These are phyloP conservation scores for Nemania bipapillata DNA, from an alignment of 2,329 filamentous ascomycete species.

Conservation along the genomic window DNA sequence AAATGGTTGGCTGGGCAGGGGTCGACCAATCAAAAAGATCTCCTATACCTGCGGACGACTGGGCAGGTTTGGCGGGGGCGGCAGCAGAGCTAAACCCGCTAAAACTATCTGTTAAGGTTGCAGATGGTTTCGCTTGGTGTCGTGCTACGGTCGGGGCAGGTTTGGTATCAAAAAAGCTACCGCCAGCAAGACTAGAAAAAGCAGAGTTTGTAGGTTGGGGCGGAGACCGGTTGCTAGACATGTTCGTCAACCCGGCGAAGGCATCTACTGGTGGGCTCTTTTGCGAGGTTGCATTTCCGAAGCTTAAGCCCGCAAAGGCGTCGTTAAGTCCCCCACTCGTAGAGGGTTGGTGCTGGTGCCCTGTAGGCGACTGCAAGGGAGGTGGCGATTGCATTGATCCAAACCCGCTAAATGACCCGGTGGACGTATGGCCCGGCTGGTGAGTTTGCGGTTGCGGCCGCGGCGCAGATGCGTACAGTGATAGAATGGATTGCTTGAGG, in stretches of 20 bases:
- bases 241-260: constrained; percentile 52
- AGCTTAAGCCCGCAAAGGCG: constrained; percentile 78
- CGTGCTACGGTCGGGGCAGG: constrained; percentile 67
- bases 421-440: constrained; percentile 66
- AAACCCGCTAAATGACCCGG: constrained; percentile 76
- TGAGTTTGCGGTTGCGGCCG: constrained; percentile 67
- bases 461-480: constrained; percentile 86
- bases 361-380: constrained; percentile 64
- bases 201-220: constrained; percentile 55
- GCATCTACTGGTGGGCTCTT: constrained; percentile 54
- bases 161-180: constrained; percentile 83
- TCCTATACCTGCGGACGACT: constrained; percentile 69
- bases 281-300: constrained; percentile 61
- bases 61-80: constrained; percentile 56
- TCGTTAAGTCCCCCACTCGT: constrained; percentile 76
- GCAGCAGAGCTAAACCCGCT: constrained; percentile 66
- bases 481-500: constrained; percentile 96
- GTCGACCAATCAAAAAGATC: constrained; percentile 84
- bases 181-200: constrained; percentile 67
- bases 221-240: constrained; percentile 54
- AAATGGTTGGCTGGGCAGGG: constrained; percentile 58
- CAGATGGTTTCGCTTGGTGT: constrained; percentile 61
- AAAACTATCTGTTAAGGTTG: constrained; percentile 68
- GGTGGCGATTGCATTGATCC: constrained; percentile 71
- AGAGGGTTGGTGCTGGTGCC: constrained; percentile 62